Conservation (phyloP, 768 basidiomycete species). For the Rhodotorula sphaerocarpa region DNA sequence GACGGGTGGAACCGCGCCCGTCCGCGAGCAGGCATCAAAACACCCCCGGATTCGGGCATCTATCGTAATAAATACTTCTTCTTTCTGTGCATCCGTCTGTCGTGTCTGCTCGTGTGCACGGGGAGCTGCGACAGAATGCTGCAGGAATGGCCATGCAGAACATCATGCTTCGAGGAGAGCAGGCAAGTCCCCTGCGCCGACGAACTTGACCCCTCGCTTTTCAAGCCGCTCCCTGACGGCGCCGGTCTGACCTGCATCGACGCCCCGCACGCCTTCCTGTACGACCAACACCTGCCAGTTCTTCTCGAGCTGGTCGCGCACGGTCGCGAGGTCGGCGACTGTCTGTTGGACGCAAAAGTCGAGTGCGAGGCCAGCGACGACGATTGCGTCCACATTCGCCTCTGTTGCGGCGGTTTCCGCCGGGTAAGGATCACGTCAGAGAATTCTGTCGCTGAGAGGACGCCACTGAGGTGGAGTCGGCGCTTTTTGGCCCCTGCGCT, state of each 20-base stretch:
- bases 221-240: background rate
- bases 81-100: too few species aligned
- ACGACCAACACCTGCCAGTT: conserved; percentile 44
- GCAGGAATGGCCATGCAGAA: too few species aligned
- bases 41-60: too few species aligned
- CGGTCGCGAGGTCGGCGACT: conserved; percentile 10
- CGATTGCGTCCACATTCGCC: conserved; percentile 53
- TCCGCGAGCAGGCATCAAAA: too few species aligned
- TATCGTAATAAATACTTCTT: too few species aligned
- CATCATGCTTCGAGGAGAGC: too few species aligned
- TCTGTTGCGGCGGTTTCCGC: conserved; percentile 36
- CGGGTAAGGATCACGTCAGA: too few species aligned
- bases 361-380: conserved; percentile 59
- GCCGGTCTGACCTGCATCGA: background rate
- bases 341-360: conserved; percentile 67
- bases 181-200: too few species aligned
- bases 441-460: background rate
- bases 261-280: conserved; percentile 35
- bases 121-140: too few species aligned
- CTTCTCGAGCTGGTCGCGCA: background rate
- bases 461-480: background rate
- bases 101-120: too few species aligned
- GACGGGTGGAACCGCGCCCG: too few species aligned
- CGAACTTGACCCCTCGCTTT: background rate
- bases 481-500: too few species aligned